Base-by-base conservation (phyloP, 1,139 yeast genomes). In the Waltiozyma sp. region DNA sequence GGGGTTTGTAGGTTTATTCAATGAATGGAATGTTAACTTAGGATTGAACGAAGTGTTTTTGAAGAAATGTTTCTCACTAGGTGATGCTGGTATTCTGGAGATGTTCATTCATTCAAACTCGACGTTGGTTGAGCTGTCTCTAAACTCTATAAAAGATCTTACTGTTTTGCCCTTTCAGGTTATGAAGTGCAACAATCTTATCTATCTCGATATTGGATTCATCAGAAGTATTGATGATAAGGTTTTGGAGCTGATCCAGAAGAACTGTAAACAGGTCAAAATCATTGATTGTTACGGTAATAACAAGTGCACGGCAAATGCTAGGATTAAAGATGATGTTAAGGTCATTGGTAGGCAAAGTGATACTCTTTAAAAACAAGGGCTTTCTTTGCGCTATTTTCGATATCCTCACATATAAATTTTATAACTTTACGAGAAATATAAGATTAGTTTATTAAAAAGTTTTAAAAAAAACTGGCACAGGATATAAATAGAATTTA, bases 211-310 rank as follows among this genome's bases (percentile, higher is more conserved):
- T 58, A 55, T 77, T 14, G 91, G 95, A 1, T 88, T 88, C 63
- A 86, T 86, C 2, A 66, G 93, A 41, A 67, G 77, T 19, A 72
- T 85, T 5, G 86, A 85, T 59, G 84, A 87, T 61, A 73, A 69
- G 31, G 68, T 78, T 1, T 59, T 86, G 14, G 69, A 70, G 28
- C 56, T 71, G 19, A 52, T 86, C 18, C 72, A 80, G 9, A 65
- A 70, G 24, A 66, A 69, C 15, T 82, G 91, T 51, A 74, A 80
- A 0, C 74, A 73, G 41, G 61, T 88, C 46, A 69, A 72, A 39
- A 66, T 84, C 13, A 56, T 88, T 44, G 95, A 86, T 55, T 86
- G 85, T 6, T 85, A 81, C 59, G 95, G 95, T 0, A 72, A 80
- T 52, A 84, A 83, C 51, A 66, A 75, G 49, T 80, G 91, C 44